These are phyloP conservation scores for Colletotrichum musicola DNA, from an alignment of 2,329 filamentous ascomycete genomes.

Conservation along the genomic window DNA sequence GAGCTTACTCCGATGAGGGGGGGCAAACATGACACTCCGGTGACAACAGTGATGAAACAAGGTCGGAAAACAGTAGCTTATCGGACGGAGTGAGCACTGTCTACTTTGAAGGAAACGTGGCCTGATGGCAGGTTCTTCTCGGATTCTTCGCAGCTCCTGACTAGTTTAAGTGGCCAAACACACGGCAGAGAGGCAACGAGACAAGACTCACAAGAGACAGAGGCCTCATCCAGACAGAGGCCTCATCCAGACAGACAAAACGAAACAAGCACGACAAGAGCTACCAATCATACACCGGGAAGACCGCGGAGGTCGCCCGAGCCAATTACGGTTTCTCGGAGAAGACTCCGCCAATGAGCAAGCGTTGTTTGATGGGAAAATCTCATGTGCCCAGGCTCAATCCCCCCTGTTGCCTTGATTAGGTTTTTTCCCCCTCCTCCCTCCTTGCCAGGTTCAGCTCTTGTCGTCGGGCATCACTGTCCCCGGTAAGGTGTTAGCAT, in stretches of 20 bases:
- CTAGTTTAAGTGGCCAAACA: too few relatives aligned
- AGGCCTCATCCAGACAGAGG: too few relatives aligned
- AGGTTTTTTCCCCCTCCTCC: not conserved
- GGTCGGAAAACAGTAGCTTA: not conserved
- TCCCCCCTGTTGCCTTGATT: not conserved
- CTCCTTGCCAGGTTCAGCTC: not conserved
- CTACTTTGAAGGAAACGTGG: not conserved
- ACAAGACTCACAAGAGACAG: too few relatives aligned
- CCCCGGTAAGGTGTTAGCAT: not conserved
- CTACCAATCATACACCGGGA: not conserved
- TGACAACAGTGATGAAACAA: not conserved
- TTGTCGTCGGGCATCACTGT: constrained; percentile 19
- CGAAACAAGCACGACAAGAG: too few relatives aligned
- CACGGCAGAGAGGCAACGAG: too few relatives aligned
- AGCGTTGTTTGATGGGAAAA: not conserved
- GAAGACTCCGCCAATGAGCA: constrained; percentile 14
- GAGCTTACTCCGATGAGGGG: constrained; percentile 1
- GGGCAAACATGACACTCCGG: not conserved
- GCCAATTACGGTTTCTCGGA: constrained; percentile 3
- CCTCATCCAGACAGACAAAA: not conserved
- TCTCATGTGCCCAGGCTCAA: not conserved
- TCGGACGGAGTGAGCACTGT: not conserved
- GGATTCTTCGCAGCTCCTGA: too few relatives aligned
- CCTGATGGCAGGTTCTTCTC: too few relatives aligned
- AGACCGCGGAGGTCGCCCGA: not conserved